Conservation (phyloP, 2,329 filamentous ascomycete species). For the Scedosporium aurantiacum region DNA sequence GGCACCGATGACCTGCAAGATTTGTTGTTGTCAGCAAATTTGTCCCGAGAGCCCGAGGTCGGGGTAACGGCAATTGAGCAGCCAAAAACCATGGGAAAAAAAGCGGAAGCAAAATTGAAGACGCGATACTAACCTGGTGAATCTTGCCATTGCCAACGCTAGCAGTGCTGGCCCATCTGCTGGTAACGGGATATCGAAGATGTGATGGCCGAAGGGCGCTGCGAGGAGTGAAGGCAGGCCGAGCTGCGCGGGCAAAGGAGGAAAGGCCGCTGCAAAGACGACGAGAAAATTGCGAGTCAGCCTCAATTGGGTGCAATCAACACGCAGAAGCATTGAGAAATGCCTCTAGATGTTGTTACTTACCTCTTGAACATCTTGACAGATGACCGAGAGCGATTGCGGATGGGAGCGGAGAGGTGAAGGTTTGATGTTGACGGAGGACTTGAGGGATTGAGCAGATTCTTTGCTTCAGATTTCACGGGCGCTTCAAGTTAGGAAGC, state of each 20-base stretch:
- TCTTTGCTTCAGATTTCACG: constrained; percentile 24
- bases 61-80: neutral
- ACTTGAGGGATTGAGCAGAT: constrained; percentile 38
- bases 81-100: neutral
- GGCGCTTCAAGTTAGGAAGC: constrained; percentile 11
- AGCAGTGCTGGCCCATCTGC: constrained; percentile 48
- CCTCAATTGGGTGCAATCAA: constrained; percentile 41
- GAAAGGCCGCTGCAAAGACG: constrained; percentile 49
- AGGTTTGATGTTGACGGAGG: constrained; percentile 37
- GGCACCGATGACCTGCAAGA: constrained; percentile 88
- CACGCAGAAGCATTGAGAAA: constrained; percentile 17
- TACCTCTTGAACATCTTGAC: constrained; percentile 77
- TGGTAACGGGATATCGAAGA: constrained; percentile 44
- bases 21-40: constrained; percentile 40
- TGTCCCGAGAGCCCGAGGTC: constrained; percentile 3
- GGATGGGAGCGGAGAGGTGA: constrained; percentile 47
- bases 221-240: constrained; percentile 47
- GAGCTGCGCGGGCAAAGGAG: constrained; percentile 51
- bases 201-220: constrained; percentile 46
- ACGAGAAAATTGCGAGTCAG: constrained; percentile 16
- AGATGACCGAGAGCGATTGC: constrained; percentile 56
- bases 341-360: constrained; percentile 28
- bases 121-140: constrained; percentile 44
- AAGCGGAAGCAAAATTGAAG: neutral
- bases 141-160: constrained; percentile 55